Percentiles rank a stretch among this genome's conserved stretches.
Evolutionary conservation across 2,329 filamentous ascomycete species (phyloP).

Genomic region (Cladorrhinum sp.): DNA sequence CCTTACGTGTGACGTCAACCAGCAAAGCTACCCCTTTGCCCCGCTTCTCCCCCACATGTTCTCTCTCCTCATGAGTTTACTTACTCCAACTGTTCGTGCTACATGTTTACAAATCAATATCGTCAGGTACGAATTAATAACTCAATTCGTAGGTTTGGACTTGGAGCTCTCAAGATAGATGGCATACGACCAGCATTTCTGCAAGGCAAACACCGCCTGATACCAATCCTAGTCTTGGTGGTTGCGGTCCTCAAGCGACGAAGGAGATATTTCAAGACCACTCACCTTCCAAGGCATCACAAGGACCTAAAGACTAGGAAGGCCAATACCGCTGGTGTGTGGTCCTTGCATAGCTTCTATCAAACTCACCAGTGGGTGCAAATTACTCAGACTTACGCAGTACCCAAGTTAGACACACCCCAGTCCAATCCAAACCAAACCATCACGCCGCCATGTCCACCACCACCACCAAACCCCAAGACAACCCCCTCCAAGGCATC

Average conservation of each 20-base stretch:
- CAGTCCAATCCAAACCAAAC: too few species aligned
- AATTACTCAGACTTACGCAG: not conserved
- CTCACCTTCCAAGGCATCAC: not conserved
- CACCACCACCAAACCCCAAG: not conserved
- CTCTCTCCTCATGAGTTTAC: not conserved
- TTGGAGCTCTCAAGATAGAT: not conserved
- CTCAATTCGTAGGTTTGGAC: not conserved
- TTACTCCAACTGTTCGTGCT: not conserved
- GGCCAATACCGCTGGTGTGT: not conserved
- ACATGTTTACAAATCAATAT: not conserved
- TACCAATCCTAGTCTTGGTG: not conserved
- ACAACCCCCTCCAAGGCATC: conserved; percentile 28
- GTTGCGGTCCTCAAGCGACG: not conserved
- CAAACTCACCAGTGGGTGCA: not conserved
- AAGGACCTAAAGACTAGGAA: not conserved
- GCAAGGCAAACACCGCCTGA: not conserved
- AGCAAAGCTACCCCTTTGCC: not conserved
- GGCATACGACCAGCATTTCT: too few species aligned
- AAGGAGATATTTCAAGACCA: not conserved
- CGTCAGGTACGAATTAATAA: not conserved
- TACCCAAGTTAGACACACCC: too few species aligned
- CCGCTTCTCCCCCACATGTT: not conserved
- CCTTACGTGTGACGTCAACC: not conserved
- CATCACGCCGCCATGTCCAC: not conserved
- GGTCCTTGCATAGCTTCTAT: not conserved